Evolutionary conservation across 208 protist species (phyloP).

Genomic region (Leishmania arabica): DNA sequence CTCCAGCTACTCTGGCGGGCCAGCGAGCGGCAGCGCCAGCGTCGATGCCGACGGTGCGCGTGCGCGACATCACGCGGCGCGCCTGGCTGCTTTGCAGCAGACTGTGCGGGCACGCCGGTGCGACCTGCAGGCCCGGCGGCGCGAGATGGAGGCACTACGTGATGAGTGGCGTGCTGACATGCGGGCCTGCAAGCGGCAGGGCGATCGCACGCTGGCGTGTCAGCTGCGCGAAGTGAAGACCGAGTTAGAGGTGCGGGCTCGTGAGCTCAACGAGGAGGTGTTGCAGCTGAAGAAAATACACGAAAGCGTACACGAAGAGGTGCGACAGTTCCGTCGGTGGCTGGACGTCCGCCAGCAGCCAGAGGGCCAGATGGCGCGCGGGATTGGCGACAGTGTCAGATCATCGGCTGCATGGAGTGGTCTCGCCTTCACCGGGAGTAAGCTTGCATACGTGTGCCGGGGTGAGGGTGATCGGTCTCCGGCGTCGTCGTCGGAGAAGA

Average conservation of each 20-base stretch:
- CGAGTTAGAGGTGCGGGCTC: constrained; percentile 56
- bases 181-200: constrained; percentile 31
- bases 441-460: neutral
- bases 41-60: neutral
- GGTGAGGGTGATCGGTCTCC: neutral
- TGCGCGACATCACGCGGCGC: constrained; percentile 16
- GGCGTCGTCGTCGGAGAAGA: neutral
- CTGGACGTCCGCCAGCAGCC: neutral
- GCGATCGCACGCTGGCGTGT: constrained; percentile 36
- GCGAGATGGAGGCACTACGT: constrained; percentile 44
- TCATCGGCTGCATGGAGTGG: neutral
- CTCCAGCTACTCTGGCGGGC: neutral
- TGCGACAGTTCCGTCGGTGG: constrained; percentile 22
- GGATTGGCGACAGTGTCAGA: neutral
- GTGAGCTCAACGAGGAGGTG: constrained; percentile 58
- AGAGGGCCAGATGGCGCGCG: neutral
- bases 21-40: neutral
- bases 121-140: constrained; percentile 31
- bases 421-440: neutral
- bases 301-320: constrained; percentile 38
- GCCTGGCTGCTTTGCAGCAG: constrained; percentile 18
- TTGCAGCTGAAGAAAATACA: constrained; percentile 44
- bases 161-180: constrained; percentile 64
- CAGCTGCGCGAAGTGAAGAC: constrained; percentile 49
- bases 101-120: constrained; percentile 31